phyloP scores from a whole-genome alignment of 768 basidiomycete species.

The Hericium rajendrae region DNA sequence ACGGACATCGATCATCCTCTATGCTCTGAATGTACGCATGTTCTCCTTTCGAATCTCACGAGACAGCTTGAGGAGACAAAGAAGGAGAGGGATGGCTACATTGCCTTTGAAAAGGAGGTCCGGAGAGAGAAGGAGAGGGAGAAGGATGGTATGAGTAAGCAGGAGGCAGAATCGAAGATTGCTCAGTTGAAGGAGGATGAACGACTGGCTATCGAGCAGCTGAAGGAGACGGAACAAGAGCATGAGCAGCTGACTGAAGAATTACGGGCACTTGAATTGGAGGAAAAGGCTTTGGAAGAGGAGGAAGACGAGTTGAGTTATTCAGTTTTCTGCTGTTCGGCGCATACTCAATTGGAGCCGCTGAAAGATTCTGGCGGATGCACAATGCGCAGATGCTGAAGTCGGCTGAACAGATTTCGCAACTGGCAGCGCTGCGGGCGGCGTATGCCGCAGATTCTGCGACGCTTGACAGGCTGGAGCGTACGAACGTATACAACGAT shows the following conservation, averaged over 20 bases:
- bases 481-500: slow-evolving; percentile 92
- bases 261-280: slow-evolving; percentile 55
- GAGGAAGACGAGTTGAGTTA: slow-evolving; percentile 74
- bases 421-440: slow-evolving; percentile 62
- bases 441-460: slow-evolving; percentile 72
- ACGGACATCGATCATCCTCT: slow-evolving; percentile 88
- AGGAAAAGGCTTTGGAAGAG: slow-evolving; percentile 67
- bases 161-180: slow-evolving; percentile 65
- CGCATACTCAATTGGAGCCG: background rate
- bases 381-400: slow-evolving; percentile 66
- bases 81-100: slow-evolving; percentile 87
- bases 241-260: slow-evolving; percentile 68
- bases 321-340: background rate
- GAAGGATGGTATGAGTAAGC: slow-evolving; percentile 45
- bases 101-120: slow-evolving; percentile 85
- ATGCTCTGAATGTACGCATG: slow-evolving; percentile 88
- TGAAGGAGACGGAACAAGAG: slow-evolving; percentile 70
- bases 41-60: slow-evolving; percentile 65
- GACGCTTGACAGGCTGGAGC: slow-evolving; percentile 75
- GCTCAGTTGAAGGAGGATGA: slow-evolving; percentile 65
- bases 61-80: slow-evolving; percentile 82
- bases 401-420: slow-evolving; percentile 56
- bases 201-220: slow-evolving; percentile 57
- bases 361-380: slow-evolving; percentile 66
- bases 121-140: slow-evolving; percentile 74